Conservation (phyloP, 805 yeast species). For the Lipomyces yamanashiensis region DNA sequence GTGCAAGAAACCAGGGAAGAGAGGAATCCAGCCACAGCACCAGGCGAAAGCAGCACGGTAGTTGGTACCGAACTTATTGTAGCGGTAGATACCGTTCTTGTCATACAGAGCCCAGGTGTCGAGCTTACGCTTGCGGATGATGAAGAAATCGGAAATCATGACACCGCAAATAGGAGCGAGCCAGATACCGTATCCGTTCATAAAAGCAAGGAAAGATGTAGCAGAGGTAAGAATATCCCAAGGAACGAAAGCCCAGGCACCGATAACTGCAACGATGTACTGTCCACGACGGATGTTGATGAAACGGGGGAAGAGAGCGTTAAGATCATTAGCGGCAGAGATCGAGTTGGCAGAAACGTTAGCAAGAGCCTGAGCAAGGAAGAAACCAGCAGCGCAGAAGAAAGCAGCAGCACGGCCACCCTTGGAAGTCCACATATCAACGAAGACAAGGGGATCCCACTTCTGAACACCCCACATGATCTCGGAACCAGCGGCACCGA, state of each 20-base stretch:
- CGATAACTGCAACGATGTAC: conserved; percentile 73
- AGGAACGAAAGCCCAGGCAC: conserved; percentile 71
- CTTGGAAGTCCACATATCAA: conserved; percentile 48
- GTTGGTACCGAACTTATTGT: conserved; percentile 50
- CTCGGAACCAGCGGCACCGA: conserved; percentile 41
- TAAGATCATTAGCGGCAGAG: conserved; percentile 55
- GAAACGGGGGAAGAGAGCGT: conserved; percentile 54
- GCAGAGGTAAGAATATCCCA: conserved; percentile 78
- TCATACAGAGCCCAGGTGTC: conserved; percentile 52
- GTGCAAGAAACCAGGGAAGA: conserved; percentile 33
- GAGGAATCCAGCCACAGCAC: conserved; percentile 41
- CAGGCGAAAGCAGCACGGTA: conserved; percentile 51
- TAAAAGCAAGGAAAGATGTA: conserved; percentile 74
- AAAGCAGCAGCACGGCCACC: conserved; percentile 81
- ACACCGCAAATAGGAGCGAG: conserved; percentile 84
- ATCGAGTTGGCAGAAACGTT: conserved; percentile 66
- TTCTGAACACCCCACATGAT: conserved; percentile 48
- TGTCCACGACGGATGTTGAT: conserved; percentile 63
- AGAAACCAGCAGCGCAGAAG: conserved; percentile 70
- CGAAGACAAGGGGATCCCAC: conserved; percentile 56
- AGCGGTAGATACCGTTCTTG: conserved; percentile 50
- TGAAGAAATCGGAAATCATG: conserved; percentile 50
- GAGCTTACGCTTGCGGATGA: conserved; percentile 49
- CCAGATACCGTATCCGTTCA: conserved; percentile 82
- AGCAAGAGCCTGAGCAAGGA: conserved; percentile 77